Evolutionary conservation across 1,139 yeast genomes (phyloP), one percentile per base, ranked within the genome.

Genomic region (Geotrichum klebahnii): DNA sequence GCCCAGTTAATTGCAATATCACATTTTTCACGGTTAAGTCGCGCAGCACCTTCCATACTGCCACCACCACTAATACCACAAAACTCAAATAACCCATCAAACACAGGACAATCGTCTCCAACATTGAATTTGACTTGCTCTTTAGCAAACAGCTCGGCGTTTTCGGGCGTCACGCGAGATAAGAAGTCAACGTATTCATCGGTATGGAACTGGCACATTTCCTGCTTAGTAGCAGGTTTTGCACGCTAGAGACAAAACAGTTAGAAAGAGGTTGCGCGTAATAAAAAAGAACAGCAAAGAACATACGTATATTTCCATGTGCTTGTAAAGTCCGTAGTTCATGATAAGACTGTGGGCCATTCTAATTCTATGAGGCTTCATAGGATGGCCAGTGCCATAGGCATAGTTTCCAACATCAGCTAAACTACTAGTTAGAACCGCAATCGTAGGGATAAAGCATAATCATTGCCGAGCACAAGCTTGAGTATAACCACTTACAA

Each of bases 301-400:
- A 59, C 67, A 46, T 41, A 76, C 73, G 68, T 90, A 90, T 50
- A 92, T 90, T 68, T 92, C 97, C 97, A 92, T 92, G 71, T 90
- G 86, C 69, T 90, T 88, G 73, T 92, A 90, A 54, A 92, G 76
- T 1, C 97, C 98, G 66, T 92, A 92, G 72, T 92, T 92, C 97
- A 92, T 92, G 61, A 92, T 86, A 63, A 92, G 76, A 32, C 96
- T 85, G 68, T 92, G 97, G 5, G 97, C 95, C 97, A 90, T 90
- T 80, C 97, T 84, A 74, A 92, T 90, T 67, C 97, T 81, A 67
- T 90, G 97, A 28, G 97, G 97, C 65, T 92, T 92, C 97, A 90
- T 90, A 46, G 97, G 97, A 68, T 92, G 98, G 26, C 97, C 97
- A 8, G 97, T 94, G 53, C 97, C 97, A 67, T 92, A 92, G 42